Conservation (phyloP, 179 eudicot species). For the Monotropa hypopitys region DNA sequence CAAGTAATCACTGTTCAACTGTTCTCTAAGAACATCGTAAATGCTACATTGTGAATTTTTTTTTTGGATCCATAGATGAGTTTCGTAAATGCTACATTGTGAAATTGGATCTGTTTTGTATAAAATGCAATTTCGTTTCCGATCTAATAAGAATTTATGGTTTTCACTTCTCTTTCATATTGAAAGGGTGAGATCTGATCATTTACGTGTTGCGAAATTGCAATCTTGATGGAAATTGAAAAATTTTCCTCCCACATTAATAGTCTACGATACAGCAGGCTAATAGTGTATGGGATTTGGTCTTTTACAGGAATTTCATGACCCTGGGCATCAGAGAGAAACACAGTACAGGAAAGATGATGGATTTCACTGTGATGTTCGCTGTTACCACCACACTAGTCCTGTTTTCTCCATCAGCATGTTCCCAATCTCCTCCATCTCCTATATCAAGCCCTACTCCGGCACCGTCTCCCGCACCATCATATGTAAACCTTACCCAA, state of each 20-base stretch:
- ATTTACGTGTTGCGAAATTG: not conserved
- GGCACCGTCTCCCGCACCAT: conserved; percentile 22
- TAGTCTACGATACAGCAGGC: not conserved
- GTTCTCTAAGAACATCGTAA: not conserved
- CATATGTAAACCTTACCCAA: conserved; percentile 51
- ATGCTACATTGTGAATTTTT: not conserved
- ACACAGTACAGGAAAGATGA: not conserved
- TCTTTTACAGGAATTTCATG: not conserved
- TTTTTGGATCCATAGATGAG: not conserved
- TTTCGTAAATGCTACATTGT: not conserved
- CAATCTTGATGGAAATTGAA: too few species aligned
- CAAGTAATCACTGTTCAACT: not conserved
- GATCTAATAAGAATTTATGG: not conserved
- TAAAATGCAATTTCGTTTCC: not conserved
- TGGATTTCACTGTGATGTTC: conserved; percentile 23
- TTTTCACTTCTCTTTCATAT: not conserved
- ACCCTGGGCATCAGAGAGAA: not conserved
- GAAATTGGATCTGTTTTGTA: not conserved
- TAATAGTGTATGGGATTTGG: not conserved
- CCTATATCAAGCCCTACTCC: conserved; percentile 33
- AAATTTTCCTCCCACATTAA: not conserved
- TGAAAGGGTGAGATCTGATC: not conserved
- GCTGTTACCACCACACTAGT: conserved; percentile 24
- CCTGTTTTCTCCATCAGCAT: conserved; percentile 21
- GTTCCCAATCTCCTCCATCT: conserved; percentile 26